Evolutionary conservation across 73 alveolate genomes (phyloP).

Genomic region (Paramecium octaurelia): DNA sequence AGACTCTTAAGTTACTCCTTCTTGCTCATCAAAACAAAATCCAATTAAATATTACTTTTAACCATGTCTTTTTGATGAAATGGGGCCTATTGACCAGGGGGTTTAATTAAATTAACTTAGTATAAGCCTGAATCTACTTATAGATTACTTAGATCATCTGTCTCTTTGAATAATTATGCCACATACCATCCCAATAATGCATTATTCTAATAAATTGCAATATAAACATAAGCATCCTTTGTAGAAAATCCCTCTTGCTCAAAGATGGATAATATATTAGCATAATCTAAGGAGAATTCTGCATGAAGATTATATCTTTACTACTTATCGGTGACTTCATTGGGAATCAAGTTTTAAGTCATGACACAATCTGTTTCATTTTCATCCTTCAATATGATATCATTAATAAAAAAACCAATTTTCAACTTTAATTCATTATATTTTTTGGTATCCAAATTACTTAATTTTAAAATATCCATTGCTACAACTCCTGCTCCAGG

Average conservation of each 20-base stretch:
- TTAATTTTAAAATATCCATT: neutral
- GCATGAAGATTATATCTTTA: neutral
- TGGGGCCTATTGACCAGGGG: constrained; percentile 49
- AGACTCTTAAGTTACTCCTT: neutral
- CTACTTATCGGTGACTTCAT: neutral
- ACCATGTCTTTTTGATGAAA: neutral
- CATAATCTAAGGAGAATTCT: constrained; percentile 7
- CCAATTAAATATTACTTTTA: neutral
- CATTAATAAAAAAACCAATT: constrained; percentile 18
- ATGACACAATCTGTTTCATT: constrained; percentile 32
- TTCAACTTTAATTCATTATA: neutral
- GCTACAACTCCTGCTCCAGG: constrained; percentile 15
- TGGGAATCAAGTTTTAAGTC: neutral
- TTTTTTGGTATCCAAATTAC: neutral
- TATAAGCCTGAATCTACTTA: neutral
- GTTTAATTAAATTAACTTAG: constrained; percentile 15
- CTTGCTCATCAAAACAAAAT: neutral
- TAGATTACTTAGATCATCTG: neutral
- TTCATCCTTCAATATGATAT: neutral
- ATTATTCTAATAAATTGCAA: constrained; percentile 23
- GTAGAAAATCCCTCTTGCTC: neutral
- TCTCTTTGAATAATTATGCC: neutral
- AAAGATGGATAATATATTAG: neutral
- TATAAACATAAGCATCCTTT: neutral
- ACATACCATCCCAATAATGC: constrained; percentile 44